These are phyloP conservation scores for Polyporus arcularius DNA, from an alignment of 768 basidiomycete species.

Conservation along the genomic window DNA sequence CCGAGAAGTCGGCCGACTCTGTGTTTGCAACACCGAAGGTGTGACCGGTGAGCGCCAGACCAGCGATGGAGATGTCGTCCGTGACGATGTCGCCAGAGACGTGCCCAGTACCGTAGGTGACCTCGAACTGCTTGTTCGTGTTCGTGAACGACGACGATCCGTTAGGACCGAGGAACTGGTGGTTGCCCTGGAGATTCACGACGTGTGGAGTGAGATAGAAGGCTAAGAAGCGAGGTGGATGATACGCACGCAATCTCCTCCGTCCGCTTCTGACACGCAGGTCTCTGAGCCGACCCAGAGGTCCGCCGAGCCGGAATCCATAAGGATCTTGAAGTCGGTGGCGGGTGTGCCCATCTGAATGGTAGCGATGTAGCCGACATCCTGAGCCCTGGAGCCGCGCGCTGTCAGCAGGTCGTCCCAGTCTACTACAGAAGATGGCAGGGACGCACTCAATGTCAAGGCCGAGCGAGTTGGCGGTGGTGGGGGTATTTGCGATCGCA, in stretches of 20 bases:
- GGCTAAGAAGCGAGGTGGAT: not conserved
- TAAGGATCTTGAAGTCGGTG: constrained; percentile 42
- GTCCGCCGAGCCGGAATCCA: constrained; percentile 51
- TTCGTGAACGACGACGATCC: constrained; percentile 65
- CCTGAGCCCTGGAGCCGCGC: constrained; percentile 40
- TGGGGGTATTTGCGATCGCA: constrained; percentile 43
- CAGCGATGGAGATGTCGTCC: constrained; percentile 67
- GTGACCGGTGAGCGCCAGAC: constrained; percentile 56
- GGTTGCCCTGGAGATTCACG: constrained; percentile 49
- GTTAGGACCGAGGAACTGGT: constrained; percentile 63
- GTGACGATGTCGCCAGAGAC: constrained; percentile 65
- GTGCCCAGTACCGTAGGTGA: constrained; percentile 69
- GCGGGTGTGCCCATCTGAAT: constrained; percentile 48
- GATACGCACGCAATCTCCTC: constrained; percentile 41
- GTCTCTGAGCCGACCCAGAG: constrained; percentile 42
- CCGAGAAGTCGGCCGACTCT: constrained; percentile 66
- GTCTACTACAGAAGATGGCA: not conserved
- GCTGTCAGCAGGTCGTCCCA: constrained; percentile 1
- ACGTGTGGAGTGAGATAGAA: constrained; percentile 1
- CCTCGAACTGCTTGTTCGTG: constrained; percentile 50
- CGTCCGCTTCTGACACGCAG: constrained; percentile 34
- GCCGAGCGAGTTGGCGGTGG: constrained; percentile 57
- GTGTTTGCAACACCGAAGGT: constrained; percentile 65
- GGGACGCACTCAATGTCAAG: constrained; percentile 66
- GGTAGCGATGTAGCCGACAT: constrained; percentile 52